Evolutionary conservation across 306 rosid genomes (phyloP), one percentile per base, ranked within the genome.

Genomic region (Carpinus fangiana): DNA sequence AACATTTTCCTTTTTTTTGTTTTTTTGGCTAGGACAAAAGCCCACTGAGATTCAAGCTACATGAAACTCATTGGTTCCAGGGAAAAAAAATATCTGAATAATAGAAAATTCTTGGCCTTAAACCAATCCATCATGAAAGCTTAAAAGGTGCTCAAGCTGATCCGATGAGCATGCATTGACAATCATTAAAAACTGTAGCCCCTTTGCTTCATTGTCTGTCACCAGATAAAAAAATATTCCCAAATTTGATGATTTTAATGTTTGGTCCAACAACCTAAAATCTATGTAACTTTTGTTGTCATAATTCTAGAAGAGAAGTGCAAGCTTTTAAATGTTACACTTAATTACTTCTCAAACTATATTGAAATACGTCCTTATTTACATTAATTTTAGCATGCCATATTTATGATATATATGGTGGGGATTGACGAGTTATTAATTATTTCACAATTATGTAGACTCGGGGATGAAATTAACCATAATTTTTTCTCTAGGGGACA

Each of bases 201-300:
- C 8, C 45, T 41, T 41, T 6, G 45, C 8, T 41, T 41, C 8
- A 41, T 41, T 41, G 45, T 41, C 45, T 41, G 45, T 41, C 45
- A 41, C 45, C 8, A 38, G 8, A 6, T 0, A 41, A 41, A 0
- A 41, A 41, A 41, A 41, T 41, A 41, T 41, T 6, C 45, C 8
- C 45, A 41, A 1, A 41, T 41, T 41, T 41, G 8, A 41, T 41
- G 7, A 41, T 41, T 41, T 38, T 38, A 3, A 41, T 0, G 62
- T 73, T 56, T 4, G 54, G 77, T 56, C 43, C 77, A 56, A 26
- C 77, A 73, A 56, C 13, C 13, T 41, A 5, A 41, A 41, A 41
- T 23, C 26, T 23, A 23, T 41, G 6, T 1, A 5, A 38, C 43
- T 5, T 38, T 3, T 4, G 3, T 38, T 38, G 43, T 38, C 43